Base-by-base conservation (phyloP, 345 rosid genomes). In the Hibiscus tridactylites region DNA sequence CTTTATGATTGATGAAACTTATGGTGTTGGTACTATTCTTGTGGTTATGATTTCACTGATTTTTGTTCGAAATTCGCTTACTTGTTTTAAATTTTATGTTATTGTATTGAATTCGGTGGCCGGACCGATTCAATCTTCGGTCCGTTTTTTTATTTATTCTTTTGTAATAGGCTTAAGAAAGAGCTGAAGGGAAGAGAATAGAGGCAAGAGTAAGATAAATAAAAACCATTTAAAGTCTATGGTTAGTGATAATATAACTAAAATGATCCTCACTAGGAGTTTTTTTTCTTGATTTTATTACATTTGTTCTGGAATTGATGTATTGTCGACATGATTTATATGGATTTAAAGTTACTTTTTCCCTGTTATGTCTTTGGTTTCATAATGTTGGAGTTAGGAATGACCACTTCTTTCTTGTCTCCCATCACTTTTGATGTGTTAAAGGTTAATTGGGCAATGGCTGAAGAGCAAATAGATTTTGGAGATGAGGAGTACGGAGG, bases 401-500 rank as follows among this genome's bases (percentile, higher is more conserved):
- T 66, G 21, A 76, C 59, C 26, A n/a, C 54, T 50, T 50, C 2
- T 17, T 15, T 56, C 26, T 7, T 56, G 0, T 56, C 1, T 12
- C 5, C 68, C 10, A 1, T 42, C 12, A 75, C 74, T 59, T 52
- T 75, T 70, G 72, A 63, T 62, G 73, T 39, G 65, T 81, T 84
- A 68, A 78, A 59, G 62, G 31, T 57, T 57, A 42, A n/a, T 31
- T 65, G 71, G 54, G 46, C 56, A 4, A 24, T 24, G 57, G n/a
- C 61, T 29, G 72, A 76, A 69, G 26, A 29, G 47, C 61, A 19
- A 58, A 46, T 56, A 31, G 52, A 62, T 24, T 66, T 75, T 19
- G 77, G 66, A 9, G 87, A 86, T 19, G 87, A 83, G 59, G 89
- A 83, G 59, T 88, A 79, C 76, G 92, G 86, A 73, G 86, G 85